Percentiles rank a stretch among this genome's conserved stretches.
phyloP scores from a whole-genome alignment of 2,329 filamentous ascomycete genomes.

The Cucurbitaria berberidis region DNA sequence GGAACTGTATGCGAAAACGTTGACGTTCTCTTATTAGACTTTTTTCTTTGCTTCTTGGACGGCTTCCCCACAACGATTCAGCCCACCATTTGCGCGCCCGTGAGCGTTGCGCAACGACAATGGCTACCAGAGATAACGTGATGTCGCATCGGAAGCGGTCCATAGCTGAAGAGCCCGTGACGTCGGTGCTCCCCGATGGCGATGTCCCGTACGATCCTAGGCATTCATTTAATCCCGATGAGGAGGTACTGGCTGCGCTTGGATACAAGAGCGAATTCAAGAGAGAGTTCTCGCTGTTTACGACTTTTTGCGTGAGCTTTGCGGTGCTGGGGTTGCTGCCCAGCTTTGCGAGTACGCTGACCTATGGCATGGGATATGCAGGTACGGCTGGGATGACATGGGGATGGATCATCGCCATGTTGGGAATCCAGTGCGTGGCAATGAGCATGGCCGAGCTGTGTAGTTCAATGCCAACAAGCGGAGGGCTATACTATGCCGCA shows the following conservation, averaged over 20 bases:
- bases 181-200: conserved; percentile 57
- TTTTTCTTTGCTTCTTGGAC: too few species aligned
- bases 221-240: conserved; percentile 59
- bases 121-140: conserved; percentile 7
- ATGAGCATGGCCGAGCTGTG: conserved; percentile 71
- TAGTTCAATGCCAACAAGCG: conserved; percentile 73
- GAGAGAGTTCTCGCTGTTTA: conserved; percentile 75
- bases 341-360: conserved; percentile 73
- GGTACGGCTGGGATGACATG: conserved; percentile 65
- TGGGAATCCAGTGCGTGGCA: conserved; percentile 74
- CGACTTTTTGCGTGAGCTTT: conserved; percentile 76
- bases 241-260: conserved; percentile 66
- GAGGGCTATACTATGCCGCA: conserved; percentile 75
- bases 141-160: conserved; percentile 17
- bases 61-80: too few species aligned
- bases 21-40: neutral
- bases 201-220: conserved; percentile 57
- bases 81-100: neutral
- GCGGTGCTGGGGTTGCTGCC: conserved; percentile 74
- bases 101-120: conserved; percentile 4
- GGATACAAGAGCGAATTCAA: conserved; percentile 70
- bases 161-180: conserved; percentile 59
- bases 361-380: conserved; percentile 67
- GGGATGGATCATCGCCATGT: conserved; percentile 76
- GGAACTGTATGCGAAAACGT: neutral